Percentiles rank a stretch among this genome's conserved stretches.
Evolutionary conservation across 768 basidiomycete species (phyloP).

Genomic region (Lactarius sanguifluus): DNA sequence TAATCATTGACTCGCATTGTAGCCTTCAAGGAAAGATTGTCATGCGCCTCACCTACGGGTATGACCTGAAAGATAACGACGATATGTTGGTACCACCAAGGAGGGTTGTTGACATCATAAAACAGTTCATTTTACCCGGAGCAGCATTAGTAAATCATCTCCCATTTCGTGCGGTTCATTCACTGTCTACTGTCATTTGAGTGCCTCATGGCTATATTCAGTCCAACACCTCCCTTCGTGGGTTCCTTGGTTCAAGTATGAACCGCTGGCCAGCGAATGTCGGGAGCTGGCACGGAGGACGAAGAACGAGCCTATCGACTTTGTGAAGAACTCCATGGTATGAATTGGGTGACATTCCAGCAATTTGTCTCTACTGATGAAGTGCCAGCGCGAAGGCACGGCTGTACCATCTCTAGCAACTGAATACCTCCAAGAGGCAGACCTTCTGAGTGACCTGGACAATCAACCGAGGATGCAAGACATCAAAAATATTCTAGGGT

Average conservation of each 20-base stretch:
- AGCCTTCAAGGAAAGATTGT: conserved; percentile 7
- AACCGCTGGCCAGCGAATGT: not conserved
- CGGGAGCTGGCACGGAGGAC: not conserved
- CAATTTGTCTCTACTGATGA: not conserved
- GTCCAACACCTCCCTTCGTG: conserved; percentile 6
- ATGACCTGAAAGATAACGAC: conserved; percentile 4
- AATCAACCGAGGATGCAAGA: too few species aligned
- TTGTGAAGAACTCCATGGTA: conserved; percentile 8
- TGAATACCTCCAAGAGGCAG: not conserved
- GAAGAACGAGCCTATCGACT: conserved; percentile 2
- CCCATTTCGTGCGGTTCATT: conserved; percentile 12
- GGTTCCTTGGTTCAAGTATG: conserved; percentile 6
- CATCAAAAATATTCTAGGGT: not conserved
- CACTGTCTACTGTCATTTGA: too few species aligned
- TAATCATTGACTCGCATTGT: not conserved
- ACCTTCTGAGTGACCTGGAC: not conserved
- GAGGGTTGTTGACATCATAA: not conserved
- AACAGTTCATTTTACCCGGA: conserved; percentile 5
- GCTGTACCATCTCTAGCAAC: not conserved
- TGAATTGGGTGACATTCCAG: not conserved
- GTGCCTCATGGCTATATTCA: not conserved
- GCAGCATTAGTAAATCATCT: conserved; percentile 7
- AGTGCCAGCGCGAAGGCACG: not conserved
- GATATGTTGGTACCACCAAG: not conserved
- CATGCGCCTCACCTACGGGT: conserved; percentile 16